Percentiles rank a stretch among this genome's conserved stretches.
Conservation (phyloP, 2,329 filamentous ascomycete genomes). For the Biscogniauxia mediterranea region DNA sequence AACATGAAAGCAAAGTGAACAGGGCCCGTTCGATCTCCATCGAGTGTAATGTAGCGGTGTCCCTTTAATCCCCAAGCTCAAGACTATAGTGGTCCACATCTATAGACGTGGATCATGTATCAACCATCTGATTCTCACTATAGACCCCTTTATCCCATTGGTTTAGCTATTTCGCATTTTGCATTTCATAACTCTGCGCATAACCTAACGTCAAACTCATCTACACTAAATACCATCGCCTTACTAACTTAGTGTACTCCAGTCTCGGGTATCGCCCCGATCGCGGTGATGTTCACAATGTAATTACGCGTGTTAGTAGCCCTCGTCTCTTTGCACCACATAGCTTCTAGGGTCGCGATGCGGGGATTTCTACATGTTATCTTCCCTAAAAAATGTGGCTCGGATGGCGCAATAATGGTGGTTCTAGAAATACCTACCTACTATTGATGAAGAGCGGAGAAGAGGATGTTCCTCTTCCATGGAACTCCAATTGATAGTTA, state of each 20-base stretch:
- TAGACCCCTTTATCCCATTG: neutral
- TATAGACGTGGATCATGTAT: neutral
- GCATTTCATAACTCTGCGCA: neutral
- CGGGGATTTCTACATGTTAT: neutral
- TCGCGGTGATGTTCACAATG: too few species aligned
- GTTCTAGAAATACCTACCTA: neutral
- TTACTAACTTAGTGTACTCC: too few species aligned
- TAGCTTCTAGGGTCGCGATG: neutral
- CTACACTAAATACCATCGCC: too few species aligned
- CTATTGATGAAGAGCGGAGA: neutral
- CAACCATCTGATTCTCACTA: neutral
- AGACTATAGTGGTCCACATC: neutral
- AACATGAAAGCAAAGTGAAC: neutral
- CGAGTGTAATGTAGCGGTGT: neutral
- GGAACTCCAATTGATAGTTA: neutral
- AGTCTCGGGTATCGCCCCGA: too few species aligned
- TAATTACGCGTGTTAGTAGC: too few species aligned
- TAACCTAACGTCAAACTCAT: neutral
- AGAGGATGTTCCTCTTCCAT: neutral
- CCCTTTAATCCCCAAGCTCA: neutral
- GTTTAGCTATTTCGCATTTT: neutral
- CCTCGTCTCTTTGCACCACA: too few species aligned
- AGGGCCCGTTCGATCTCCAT: neutral
- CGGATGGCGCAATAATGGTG: neutral
- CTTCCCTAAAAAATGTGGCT: neutral